Conservation (phyloP, 225 moss, liverwort and hornwort species). For the Straminergon stramineum region DNA sequence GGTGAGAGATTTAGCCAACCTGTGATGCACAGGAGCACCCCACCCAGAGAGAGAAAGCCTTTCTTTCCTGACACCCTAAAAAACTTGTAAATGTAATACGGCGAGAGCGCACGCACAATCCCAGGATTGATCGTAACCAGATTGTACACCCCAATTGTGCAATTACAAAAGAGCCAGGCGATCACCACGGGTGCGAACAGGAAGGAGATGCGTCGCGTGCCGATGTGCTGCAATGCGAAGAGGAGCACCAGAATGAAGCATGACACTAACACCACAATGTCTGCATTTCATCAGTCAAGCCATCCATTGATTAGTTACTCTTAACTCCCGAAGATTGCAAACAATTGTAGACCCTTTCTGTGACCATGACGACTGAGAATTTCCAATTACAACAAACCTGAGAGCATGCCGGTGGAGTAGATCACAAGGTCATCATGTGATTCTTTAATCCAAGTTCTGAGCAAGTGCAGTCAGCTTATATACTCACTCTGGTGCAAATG, state of each 20-base stretch:
- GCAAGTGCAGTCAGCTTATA: conserved; percentile 14
- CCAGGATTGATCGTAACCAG: conserved; percentile 32
- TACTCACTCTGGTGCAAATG: conserved; percentile 63
- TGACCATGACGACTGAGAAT: background rate
- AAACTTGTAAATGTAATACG: conserved; percentile 53
- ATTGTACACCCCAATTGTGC: conserved; percentile 60
- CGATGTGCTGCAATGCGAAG: conserved; percentile 62
- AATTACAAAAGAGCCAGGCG: conserved; percentile 55
- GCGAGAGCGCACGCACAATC: conserved; percentile 53
- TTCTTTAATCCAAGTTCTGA: conserved; percentile 1
- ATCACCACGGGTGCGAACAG: conserved; percentile 78
- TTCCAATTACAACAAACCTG: conserved; percentile 23
- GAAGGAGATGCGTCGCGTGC: conserved; percentile 65
- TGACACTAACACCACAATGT: conserved; percentile 45
- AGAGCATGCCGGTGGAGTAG: background rate
- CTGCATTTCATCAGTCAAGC: conserved; percentile 22
- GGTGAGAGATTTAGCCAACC: conserved; percentile 12
- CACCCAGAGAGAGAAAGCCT: conserved; percentile 76
- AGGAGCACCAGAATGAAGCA: conserved; percentile 64
- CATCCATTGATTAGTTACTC: background rate
- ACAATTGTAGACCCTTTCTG: background rate
- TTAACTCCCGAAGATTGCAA: background rate
- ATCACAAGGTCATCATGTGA: background rate
- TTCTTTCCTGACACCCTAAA: conserved; percentile 42
- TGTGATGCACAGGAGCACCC: conserved; percentile 83